Evolutionary conservation across 2,329 filamentous ascomycete genomes (phyloP), one percentile per base, ranked within the genome.

Genomic region (Penicillium sp.): DNA sequence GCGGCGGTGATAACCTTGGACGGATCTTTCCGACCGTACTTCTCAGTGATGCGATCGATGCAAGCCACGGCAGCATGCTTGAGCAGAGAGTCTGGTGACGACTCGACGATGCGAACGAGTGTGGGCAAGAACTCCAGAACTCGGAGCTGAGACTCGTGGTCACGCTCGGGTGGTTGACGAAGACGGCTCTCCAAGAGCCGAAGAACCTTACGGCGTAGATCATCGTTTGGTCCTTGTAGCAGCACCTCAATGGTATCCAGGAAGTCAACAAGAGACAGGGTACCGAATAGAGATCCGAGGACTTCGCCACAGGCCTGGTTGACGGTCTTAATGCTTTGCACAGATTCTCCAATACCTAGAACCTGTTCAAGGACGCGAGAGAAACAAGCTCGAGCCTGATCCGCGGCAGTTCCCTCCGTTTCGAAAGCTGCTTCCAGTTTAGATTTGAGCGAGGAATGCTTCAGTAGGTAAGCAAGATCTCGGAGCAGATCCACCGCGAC

Each of bases 11-110:
- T 74, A 30, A 95, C 84, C 30, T 80, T 81, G 50, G 84, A 79
- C 1, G 84, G 73, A 55, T 95, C 85, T 61, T 89, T 93, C 71
- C 92, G 93, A 50, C 92, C 93, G 60, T 95, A 96, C 61, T 90
- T 90, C 65, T 95, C 89, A 2, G 85, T 79, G 46, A 98, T 93
- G 62, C 86, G 85, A 66, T 95, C 89, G 30, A 96, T 82, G 53
- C 90, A 96, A 23, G 81, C 80, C 45, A 98, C 81, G 1, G 89
- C 85, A 8, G 85, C 87, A 54, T 88, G 82, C 65, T 90, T 88
- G 61, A 92, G 82, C 17, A 79, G 73, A 36, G 83, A 76, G 49
- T 92, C 81, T 20, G 75, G 70, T 5, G 84, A 83, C 33, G 83
- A 76, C 38, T 82, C 73, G 42, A 98, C 78, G 30, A 93, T 84